A percentile compares a stretch with the other conserved stretches of the same genome.
Conservation (phyloP, 768 basidiomycete species). For the Leccinum boreale region DNA sequence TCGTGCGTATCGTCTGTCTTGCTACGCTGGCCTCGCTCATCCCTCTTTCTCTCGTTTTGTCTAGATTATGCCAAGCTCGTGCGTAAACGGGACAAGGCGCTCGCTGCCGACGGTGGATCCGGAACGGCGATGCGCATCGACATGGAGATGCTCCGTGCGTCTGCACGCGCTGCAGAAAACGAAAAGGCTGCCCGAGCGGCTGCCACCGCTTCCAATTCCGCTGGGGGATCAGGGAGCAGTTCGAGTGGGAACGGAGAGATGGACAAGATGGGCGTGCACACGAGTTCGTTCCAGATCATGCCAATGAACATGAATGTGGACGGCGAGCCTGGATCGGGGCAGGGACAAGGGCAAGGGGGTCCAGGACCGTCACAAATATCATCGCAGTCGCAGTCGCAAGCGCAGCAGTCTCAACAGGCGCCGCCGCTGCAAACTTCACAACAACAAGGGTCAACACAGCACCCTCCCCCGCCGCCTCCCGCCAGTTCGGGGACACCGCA, state of each 20-base stretch:
- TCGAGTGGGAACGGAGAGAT: slow-evolving; percentile 11
- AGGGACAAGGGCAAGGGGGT: slow-evolving; percentile 3
- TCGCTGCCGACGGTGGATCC: slow-evolving; percentile 49
- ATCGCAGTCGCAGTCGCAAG: not conserved
- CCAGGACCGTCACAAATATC: slow-evolving; percentile 1
- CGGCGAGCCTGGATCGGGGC: slow-evolving; percentile 9
- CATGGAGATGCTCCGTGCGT: slow-evolving; percentile 73
- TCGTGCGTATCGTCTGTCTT: slow-evolving; percentile 41
- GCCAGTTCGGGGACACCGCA: slow-evolving; percentile 13
- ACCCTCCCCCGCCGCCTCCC: slow-evolving; percentile 3
- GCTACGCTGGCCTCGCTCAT: not conserved
- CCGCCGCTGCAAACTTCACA: slow-evolving; percentile 6
- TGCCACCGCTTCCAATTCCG: slow-evolving; percentile 29
- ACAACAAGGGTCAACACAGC: slow-evolving; percentile 8
- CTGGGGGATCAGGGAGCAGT: slow-evolving; percentile 2
- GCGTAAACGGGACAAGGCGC: slow-evolving; percentile 70
- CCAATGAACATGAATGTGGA: slow-evolving; percentile 23
- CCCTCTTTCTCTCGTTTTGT: not conserved
- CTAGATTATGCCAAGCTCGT: slow-evolving; percentile 77
- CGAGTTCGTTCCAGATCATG: slow-evolving; percentile 58
- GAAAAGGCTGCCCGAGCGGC: slow-evolving; percentile 29
- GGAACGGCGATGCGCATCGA: slow-evolving; percentile 52
- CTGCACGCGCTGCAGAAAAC: slow-evolving; percentile 55
- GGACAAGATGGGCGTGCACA: slow-evolving; percentile 42
- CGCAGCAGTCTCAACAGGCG: slow-evolving; percentile 6